These are phyloP conservation scores for Peronospora belbahrii DNA, from an alignment of 352 stramenopile genomes.

Conservation along the genomic window DNA sequence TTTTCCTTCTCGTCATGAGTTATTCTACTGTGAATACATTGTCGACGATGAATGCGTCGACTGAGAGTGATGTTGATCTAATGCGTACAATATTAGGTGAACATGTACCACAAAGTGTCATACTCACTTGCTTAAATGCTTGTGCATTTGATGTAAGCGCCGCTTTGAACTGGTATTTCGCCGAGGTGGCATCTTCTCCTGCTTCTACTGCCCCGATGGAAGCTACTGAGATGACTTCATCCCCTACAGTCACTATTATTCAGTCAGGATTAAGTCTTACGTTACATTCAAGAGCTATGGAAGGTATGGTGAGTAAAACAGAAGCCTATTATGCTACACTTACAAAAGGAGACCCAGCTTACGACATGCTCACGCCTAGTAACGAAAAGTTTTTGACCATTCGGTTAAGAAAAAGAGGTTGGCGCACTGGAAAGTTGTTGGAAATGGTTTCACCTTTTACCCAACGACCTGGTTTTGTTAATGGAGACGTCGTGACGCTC, in stretches of 20 bases:
- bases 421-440: conserved; percentile 36
- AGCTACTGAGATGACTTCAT: not conserved
- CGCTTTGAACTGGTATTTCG: conserved; percentile 85
- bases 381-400: conserved; percentile 84
- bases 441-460: conserved; percentile 23
- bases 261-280: conserved; percentile 69
- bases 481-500: conserved; percentile 81
- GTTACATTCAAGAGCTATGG: conserved; percentile 52
- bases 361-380: conserved; percentile 77
- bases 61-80: conserved; percentile 69
- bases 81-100: conserved; percentile 86
- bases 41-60: conserved; percentile 14
- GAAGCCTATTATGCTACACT: conserved; percentile 80
- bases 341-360: conserved; percentile 53
- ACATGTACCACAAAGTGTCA: conserved; percentile 77
- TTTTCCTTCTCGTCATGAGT: conserved; percentile 2
- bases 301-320: conserved; percentile 83
- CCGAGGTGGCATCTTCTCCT: conserved; percentile 46
- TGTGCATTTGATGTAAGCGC: conserved; percentile 80
- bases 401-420: conserved; percentile 67
- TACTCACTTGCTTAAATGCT: conserved; percentile 76
- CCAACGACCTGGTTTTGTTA: conserved; percentile 65
- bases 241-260: conserved; percentile 33
- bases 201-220: not conserved
- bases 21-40: not conserved